Evolutionary conservation across 139 green algal genomes (phyloP), one percentile per base, ranked within the genome.

Genomic region (Auxenochlorella protothecoides): DNA sequence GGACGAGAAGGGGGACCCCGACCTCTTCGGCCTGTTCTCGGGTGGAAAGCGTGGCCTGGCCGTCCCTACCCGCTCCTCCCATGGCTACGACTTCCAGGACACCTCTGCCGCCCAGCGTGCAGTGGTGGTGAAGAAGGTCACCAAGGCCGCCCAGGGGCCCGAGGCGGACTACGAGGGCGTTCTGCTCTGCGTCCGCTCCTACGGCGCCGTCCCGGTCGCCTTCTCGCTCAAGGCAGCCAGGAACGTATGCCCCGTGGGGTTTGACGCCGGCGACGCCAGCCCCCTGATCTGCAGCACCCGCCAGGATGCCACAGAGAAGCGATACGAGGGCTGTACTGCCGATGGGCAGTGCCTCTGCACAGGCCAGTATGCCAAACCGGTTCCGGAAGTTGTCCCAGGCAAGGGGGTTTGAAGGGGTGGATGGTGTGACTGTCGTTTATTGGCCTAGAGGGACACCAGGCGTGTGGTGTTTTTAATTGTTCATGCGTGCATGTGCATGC

Each of bases 301-400:
- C 15, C 11, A 61, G 14, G 60, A 67, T 15, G 64, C 74, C 5
- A 51, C 75, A 44, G 71, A 78, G 15, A 66, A 79, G 65, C 72
- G 79, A 3, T 83, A 80, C 73, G 66, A 16, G 6, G 68, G 65
- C 61, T 86, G 81, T 71, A 77, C 53, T 6, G 59, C 59, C 10
- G 77, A 71, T 15, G 81, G 81, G 4, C 44, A 68, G 55, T 86
- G 81, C 71, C 53, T 65, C 7, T 86, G 81, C 74, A 72, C 60
- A 16, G 59, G 76, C 12, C 70, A 52, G 11, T 86, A 71, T 4
- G 72, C 69, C 70, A 81, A 77, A 72, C 81, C 81, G 2, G 64
- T 85, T 60, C 67, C 71, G 10, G 12, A 71, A 11, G 74, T 79
- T 5, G 85, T 79, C 63, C 64, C 70, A 15, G 74, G 77, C 72